Evolutionary conservation across 306 rosid species (phyloP), one percentile per base, ranked within the genome.

Genomic region (Vicia villosa): DNA sequence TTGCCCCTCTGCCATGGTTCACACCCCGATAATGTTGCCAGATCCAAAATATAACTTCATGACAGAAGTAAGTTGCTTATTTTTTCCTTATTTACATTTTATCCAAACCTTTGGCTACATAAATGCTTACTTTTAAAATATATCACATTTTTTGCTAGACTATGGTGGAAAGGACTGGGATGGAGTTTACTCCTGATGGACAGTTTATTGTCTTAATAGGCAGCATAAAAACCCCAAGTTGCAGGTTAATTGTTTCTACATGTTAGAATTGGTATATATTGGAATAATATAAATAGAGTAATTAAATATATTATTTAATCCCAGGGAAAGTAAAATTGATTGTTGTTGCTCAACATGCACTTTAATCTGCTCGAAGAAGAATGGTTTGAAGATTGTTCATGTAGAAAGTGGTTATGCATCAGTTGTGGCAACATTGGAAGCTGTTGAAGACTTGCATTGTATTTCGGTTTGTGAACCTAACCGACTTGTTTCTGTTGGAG

Each of bases 181-280:
- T 92, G 63, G 92, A 89, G 65, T 85, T 84, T 57, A 80, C 92
- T 72, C 95, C 96, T 62, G 92, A 79, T 73, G 92, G 96, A 20
- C 77, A 85, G 40, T 81, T 24, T 82, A 83, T 87, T 70, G 91
- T 89, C 81, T 77, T 88, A 57, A 81, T 84, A 49, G 92, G 87
- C 68, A 75, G 91, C 86, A 82, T 92, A 57, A 86, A 67, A 85
- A 85, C 86, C 30, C 92, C 96, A 59, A 61, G 66, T 69, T 92
- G 98, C 98, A 92, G 95, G 98, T 92, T 76, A 60, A 46, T 54
- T 68, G 58, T 70, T 75, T 82, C 45, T 69, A 30, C 51, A 50
- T 61, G 71, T 71, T 72, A 74, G 61, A 67, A 73, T 56, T 80
- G 70, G 60, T 69, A 42, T 36, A 15, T 66, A 26, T 41, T 52